phyloP scores from a whole-genome alignment of 345 rosid genomes.

The Mallotus nudiflorus region DNA sequence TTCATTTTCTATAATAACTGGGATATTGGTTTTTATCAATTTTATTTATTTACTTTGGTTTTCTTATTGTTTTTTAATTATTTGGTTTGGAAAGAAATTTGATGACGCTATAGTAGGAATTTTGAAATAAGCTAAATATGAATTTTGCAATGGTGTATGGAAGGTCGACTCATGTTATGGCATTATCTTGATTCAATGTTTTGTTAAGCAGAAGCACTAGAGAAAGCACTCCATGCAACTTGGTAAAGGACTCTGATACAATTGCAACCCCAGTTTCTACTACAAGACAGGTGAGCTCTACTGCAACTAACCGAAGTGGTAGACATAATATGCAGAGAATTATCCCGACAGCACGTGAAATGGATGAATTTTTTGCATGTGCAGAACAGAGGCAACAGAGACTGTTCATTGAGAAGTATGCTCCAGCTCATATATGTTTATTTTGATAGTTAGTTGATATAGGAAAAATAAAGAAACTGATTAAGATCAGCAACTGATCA shows the following conservation, averaged over 20 bases:
- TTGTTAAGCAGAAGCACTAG: constrained; percentile 47
- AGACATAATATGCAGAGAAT: constrained; percentile 24
- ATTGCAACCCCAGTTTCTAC: constrained; percentile 50
- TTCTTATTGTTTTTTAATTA: not conserved
- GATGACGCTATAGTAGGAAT: not conserved
- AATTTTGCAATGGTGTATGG: no score
- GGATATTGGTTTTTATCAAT: not conserved
- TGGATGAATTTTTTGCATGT: constrained; percentile 69
- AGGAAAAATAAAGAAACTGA: constrained; percentile 10
- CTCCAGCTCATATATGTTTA: not conserved
- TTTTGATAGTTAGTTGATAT: not conserved
- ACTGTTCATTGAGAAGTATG: constrained; percentile 62
- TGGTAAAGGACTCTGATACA: constrained; percentile 37
- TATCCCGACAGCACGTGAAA: constrained; percentile 51
- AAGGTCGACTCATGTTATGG: no score
- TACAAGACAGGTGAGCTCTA: constrained; percentile 35
- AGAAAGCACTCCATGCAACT: constrained; percentile 55
- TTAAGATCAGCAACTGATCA: not conserved
- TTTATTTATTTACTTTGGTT: not conserved
- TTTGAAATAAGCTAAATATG: no score
- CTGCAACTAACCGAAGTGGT: constrained; percentile 29
- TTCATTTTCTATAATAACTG: constrained; percentile 1
- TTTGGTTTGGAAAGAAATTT: not conserved
- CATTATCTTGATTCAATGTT: not conserved
- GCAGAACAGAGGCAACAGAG: constrained; percentile 58